A percentile compares a stretch with the other conserved stretches of the same genome.
phyloP scores from a whole-genome alignment of 805 yeast genomes.

The Pichia scutulata region DNA sequence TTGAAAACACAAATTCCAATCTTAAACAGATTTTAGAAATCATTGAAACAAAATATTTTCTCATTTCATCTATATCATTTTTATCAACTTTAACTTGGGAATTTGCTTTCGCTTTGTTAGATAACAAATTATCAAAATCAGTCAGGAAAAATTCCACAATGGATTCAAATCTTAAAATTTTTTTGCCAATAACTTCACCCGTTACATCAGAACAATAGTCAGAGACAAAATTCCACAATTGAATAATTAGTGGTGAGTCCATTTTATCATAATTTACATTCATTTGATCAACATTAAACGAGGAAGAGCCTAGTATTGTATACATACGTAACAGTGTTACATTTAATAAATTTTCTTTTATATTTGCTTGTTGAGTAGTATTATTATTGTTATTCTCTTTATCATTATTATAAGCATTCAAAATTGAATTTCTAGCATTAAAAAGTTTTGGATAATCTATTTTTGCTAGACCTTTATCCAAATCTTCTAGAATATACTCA shows the following conservation, averaged over 20 bases:
- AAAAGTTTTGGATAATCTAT: conserved; percentile 35
- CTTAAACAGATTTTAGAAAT: conserved; percentile 23
- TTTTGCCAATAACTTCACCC: conserved; percentile 27
- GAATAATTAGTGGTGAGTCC: conserved; percentile 49
- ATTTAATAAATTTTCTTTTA: conserved; percentile 15
- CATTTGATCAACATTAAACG: conserved; percentile 23
- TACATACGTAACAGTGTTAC: conserved; percentile 24
- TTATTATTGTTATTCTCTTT: neutral
- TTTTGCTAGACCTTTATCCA: conserved; percentile 34
- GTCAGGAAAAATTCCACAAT: conserved; percentile 47
- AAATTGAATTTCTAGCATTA: conserved; percentile 33
- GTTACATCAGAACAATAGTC: conserved; percentile 32
- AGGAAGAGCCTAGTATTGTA: conserved; percentile 12
- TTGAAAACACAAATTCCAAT: conserved; percentile 22
- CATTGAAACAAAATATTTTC: conserved; percentile 22
- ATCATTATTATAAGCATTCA: conserved; percentile 26
- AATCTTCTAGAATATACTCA: conserved; percentile 30
- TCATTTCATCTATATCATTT: conserved; percentile 35
- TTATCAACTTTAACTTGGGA: conserved; percentile 32
- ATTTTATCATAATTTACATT: conserved; percentile 21
- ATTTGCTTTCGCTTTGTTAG: conserved; percentile 20
- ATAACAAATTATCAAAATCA: conserved; percentile 26
- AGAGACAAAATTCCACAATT: conserved; percentile 49
- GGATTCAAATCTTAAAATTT: conserved; percentile 45
- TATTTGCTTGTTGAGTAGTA: conserved; percentile 1